Conservation (phyloP, 176 grass and related monocot species). For the Sorghum bicolor region Sorghum_bicolor_NCBIv3 NC_012871.2:60627001-60627500, state of each 20-base stretch:
- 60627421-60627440: neutral
- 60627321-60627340: neutral
- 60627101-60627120: neutral
- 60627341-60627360: neutral
- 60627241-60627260: neutral
- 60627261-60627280: conserved; percentile 23
- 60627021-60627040: neutral
- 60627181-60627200: neutral
- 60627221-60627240: neutral
- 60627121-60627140: neutral
- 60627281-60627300: conserved; percentile 9
- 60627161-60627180: neutral
- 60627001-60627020: neutral
- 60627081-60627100: neutral
- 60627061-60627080: neutral
- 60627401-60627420: neutral
- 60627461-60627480: neutral
- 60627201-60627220: neutral
- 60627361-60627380: neutral
- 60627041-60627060: neutral
- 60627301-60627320: conserved; percentile 35
- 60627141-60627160: neutral
- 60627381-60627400: neutral
- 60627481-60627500: neutral
- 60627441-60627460: neutral